Evolutionary conservation across 2,329 filamentous ascomycete genomes (phyloP).

Genomic region (Orbilia brochopaga): DNA sequence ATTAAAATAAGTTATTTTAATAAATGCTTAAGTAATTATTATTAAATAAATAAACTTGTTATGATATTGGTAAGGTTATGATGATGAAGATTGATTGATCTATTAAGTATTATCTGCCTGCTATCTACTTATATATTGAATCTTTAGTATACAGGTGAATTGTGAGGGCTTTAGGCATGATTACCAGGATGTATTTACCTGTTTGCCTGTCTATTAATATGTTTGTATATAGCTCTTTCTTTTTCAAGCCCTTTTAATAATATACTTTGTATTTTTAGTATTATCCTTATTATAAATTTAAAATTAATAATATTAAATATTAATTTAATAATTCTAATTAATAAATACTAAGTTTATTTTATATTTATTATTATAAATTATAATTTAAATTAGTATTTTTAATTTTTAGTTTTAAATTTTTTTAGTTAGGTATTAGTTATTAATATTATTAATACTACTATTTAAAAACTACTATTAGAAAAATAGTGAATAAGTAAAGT

Average conservation of each 20-base stretch:
- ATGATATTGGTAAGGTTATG: too few species aligned
- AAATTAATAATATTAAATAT: neutral
- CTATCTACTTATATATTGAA: too few species aligned
- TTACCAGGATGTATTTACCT: too few species aligned
- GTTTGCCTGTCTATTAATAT: too few species aligned
- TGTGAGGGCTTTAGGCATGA: too few species aligned
- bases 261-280: neutral
- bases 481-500: too few species aligned
- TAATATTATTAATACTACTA: neutral
- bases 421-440: neutral
- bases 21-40: too few species aligned
- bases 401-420: conserved; percentile 2
- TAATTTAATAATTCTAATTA: neutral
- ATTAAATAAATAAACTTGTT: too few species aligned
- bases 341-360: neutral
- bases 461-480: too few species aligned
- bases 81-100: neutral
- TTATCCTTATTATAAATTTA: neutral
- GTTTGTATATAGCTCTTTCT: neutral
- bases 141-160: too few species aligned
- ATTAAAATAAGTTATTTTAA: too few species aligned
- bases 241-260: neutral
- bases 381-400: conserved; percentile 2
- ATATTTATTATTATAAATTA: neutral
- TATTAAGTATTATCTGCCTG: too few species aligned